Evolutionary conservation across 257 asterid species (phyloP).

Genomic region (Salvia miltiorrhiza): DNA sequence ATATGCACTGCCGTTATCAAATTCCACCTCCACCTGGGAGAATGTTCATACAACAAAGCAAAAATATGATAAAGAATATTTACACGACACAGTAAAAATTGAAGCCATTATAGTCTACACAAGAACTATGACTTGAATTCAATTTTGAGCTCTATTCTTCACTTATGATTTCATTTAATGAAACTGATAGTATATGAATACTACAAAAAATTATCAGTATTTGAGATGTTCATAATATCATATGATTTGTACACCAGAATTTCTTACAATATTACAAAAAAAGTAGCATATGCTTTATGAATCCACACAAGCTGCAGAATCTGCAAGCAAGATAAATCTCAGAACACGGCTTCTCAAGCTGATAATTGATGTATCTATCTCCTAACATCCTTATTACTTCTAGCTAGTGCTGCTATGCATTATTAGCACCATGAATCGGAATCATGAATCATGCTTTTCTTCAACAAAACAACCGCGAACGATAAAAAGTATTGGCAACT

Average conservation of each 20-base stretch:
- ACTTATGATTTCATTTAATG: background rate
- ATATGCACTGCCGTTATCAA: conserved; percentile 44
- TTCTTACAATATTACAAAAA: no score
- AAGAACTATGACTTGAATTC: background rate
- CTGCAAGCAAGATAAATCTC: no score
- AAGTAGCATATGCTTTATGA: no score
- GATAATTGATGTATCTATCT: background rate
- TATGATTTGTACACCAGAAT: conserved; percentile 1
- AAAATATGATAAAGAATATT: background rate
- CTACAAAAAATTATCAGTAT: background rate
- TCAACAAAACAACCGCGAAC: background rate
- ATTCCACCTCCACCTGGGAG: conserved; percentile 72
- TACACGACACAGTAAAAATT: background rate
- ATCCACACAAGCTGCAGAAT: no score
- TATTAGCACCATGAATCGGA: background rate
- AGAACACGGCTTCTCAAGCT: no score
- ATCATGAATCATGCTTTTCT: background rate
- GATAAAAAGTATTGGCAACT: background rate
- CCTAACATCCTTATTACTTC: background rate
- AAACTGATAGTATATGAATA: background rate
- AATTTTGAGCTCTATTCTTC: no score
- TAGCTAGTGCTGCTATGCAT: background rate
- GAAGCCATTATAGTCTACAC: background rate
- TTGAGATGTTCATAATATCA: background rate
- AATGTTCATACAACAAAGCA: conserved; percentile 3